These are phyloP conservation scores for Penicillium longicatenatum DNA, from an alignment of 495 filamentous ascomycete genomes.

Conservation along the genomic window DNA sequence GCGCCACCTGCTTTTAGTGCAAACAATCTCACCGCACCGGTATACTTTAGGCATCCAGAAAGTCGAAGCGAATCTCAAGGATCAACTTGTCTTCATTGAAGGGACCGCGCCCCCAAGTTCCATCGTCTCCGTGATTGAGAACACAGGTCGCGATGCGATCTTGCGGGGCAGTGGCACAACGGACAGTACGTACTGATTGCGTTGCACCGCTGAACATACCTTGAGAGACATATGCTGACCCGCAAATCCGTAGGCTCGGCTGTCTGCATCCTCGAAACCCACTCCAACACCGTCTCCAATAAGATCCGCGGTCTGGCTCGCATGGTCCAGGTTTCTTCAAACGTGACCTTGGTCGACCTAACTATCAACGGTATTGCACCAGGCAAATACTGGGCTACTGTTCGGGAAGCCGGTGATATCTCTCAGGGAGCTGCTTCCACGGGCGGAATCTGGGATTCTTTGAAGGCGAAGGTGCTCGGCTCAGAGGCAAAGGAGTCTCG, in stretches of 20 bases:
- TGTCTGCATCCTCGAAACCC: conserved; percentile 95
- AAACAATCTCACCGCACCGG: not conserved
- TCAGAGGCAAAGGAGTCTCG: conserved; percentile 50
- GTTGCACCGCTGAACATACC: conserved; percentile 5
- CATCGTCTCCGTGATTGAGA: conserved; percentile 85
- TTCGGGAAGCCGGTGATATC: conserved; percentile 88
- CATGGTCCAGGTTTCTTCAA: conserved; percentile 77
- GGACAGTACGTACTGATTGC: conserved; percentile 61
- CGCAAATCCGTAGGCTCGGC: conserved; percentile 66
- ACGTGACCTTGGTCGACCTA: conserved; percentile 80
- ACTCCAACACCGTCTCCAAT: conserved; percentile 58
- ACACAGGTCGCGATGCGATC: conserved; percentile 90
- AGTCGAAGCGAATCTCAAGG: conserved; percentile 50
- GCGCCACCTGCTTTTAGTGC: not conserved
- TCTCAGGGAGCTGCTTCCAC: conserved; percentile 77
- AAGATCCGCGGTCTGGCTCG: conserved; percentile 75
- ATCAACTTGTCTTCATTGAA: conserved; percentile 49
- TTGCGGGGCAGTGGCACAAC: conserved; percentile 83
- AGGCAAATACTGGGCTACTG: conserved; percentile 78
- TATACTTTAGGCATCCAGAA: conserved; percentile 44
- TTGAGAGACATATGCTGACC: conserved; percentile 5
- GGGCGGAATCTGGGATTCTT: conserved; percentile 76
- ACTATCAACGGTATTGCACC: conserved; percentile 82
- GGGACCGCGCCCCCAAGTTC: conserved; percentile 76
- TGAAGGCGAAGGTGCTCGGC: conserved; percentile 51